phyloP scores from a whole-genome alignment of 2,329 filamentous ascomycete genomes.

The Lachnellula subtilissima region DNA sequence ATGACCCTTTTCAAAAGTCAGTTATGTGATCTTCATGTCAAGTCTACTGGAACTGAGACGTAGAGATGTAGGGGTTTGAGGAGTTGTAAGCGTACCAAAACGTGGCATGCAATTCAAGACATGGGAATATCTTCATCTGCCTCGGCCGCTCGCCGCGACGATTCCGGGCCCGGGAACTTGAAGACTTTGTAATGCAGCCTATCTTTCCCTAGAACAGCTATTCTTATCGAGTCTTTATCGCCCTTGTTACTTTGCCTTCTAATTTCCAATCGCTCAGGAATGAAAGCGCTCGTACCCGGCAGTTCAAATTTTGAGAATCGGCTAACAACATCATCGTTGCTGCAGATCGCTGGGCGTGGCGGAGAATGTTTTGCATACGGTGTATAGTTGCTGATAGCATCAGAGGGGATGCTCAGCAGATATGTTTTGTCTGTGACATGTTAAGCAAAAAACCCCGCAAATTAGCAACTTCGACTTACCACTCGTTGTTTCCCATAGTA shows the following conservation, averaged over 20 bases:
- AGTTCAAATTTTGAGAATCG: conserved; percentile 16
- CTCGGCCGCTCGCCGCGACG: not conserved
- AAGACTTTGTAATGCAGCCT: conserved; percentile 28
- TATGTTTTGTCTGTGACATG: conserved; percentile 12
- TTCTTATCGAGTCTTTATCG: conserved; percentile 14
- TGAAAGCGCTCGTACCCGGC: conserved; percentile 14
- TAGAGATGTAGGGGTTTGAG: not conserved
- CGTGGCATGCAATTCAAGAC: conserved; percentile 5
- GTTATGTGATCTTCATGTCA: not conserved
- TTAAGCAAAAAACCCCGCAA: not conserved
- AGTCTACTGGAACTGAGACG: no score
- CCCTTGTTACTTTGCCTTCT: conserved; percentile 8
- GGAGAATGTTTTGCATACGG: not conserved
- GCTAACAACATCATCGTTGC: conserved; percentile 16
- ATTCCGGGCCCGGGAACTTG: conserved; percentile 5
- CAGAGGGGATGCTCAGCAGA: conserved; percentile 25
- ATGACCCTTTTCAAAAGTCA: not conserved
- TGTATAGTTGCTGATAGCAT: not conserved
- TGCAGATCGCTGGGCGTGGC: conserved; percentile 1
- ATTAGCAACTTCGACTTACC: conserved; percentile 17
- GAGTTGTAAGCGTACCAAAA: not conserved
- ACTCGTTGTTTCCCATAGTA: conserved; percentile 24
- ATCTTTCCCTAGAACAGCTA: conserved; percentile 26
- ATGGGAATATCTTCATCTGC: conserved; percentile 22
- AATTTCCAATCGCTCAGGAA: conserved; percentile 24